A percentile compares a stretch with the other conserved stretches of the same genome.
Evolutionary conservation across 352 stramenopile genomes (phyloP).

Genomic region (Globisporangium paddicum): DNA sequence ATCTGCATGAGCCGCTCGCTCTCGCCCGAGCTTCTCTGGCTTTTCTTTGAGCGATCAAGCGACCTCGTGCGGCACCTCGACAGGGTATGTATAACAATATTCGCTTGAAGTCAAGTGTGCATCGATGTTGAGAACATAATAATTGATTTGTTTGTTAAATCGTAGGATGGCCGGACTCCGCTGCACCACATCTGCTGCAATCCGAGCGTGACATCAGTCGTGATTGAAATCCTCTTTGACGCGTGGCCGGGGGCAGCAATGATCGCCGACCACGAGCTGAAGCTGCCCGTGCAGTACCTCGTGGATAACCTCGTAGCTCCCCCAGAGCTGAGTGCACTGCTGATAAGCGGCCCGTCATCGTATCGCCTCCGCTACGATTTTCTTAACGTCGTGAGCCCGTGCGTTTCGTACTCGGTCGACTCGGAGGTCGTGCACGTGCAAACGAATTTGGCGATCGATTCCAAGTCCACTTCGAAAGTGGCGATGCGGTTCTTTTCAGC

Average conservation of each 20-base stretch:
- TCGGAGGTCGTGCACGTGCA: slow-evolving; percentile 37
- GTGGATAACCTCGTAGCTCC: slow-evolving; percentile 53
- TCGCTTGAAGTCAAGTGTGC: background rate
- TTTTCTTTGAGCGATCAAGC: slow-evolving; percentile 60
- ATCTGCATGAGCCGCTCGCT: slow-evolving; percentile 57
- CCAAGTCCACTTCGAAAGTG: slow-evolving; percentile 45
- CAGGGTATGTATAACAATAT: no score
- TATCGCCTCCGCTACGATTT: slow-evolving; percentile 73
- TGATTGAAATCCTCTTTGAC: slow-evolving; percentile 70
- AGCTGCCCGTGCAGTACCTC: slow-evolving; percentile 67
- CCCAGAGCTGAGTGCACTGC: slow-evolving; percentile 37
- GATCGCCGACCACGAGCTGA: slow-evolving; percentile 59
- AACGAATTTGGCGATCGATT: slow-evolving; percentile 52
- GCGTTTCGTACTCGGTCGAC: slow-evolving; percentile 27
- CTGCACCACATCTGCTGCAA: slow-evolving; percentile 67
- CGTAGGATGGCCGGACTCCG: slow-evolving; percentile 49
- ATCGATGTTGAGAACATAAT: background rate
- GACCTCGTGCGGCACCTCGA: slow-evolving; percentile 53
- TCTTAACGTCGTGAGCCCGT: slow-evolving; percentile 25
- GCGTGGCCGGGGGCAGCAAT: slow-evolving; percentile 51
- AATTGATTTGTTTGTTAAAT: no score
- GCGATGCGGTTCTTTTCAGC: slow-evolving; percentile 61
- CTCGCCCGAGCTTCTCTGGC: slow-evolving; percentile 55
- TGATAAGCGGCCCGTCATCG: slow-evolving; percentile 55
- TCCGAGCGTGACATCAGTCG: slow-evolving; percentile 32